These are phyloP conservation scores for Aspergillus nidulans DNA, from an alignment of 495 filamentous ascomycete species.

Conservation along the genomic window DNA sequence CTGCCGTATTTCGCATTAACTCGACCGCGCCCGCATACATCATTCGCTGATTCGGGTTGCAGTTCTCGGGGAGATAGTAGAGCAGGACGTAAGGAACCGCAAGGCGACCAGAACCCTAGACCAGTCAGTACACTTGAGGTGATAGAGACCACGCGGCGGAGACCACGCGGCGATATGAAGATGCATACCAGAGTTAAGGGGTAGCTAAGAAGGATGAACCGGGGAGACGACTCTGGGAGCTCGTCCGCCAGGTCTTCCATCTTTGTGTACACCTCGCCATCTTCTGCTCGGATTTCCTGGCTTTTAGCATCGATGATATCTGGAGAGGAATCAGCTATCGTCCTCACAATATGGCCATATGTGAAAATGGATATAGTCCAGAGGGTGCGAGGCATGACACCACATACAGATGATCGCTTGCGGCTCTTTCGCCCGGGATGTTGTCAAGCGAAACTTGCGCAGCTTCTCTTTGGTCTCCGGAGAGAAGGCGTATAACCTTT, in stretches of 20 bases:
- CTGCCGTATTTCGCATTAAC: constrained; percentile 83
- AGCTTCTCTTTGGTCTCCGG: constrained; percentile 79
- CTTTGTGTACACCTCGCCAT: constrained; percentile 72
- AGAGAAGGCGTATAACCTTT: constrained; percentile 91
- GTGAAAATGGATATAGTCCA: not conserved
- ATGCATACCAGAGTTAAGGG: constrained; percentile 69
- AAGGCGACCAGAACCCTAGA: constrained; percentile 55
- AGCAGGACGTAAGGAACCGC: constrained; percentile 86
- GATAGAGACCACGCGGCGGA: too few species aligned
- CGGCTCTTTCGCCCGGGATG: constrained; percentile 78
- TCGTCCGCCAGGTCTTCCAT: constrained; percentile 79
- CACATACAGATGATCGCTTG: constrained; percentile 91
- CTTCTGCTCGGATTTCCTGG: constrained; percentile 75
- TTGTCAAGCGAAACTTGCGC: constrained; percentile 86
- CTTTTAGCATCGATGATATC: constrained; percentile 74
- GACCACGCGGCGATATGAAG: constrained; percentile 16
- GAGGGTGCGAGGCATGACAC: not conserved
- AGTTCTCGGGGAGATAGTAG: constrained; percentile 87
- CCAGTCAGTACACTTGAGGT: not conserved
- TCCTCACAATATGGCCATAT: not conserved
- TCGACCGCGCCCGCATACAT: constrained; percentile 94
- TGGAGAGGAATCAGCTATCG: constrained; percentile 9
- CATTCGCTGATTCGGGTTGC: constrained; percentile 81
- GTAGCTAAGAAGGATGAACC: constrained; percentile 86
- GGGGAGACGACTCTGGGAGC: constrained; percentile 85